Percentiles rank a stretch among this genome's conserved stretches.
Conservation (phyloP, 1,284 basidiomycete species). For the Filobasidium uniguttulatum region DNA sequence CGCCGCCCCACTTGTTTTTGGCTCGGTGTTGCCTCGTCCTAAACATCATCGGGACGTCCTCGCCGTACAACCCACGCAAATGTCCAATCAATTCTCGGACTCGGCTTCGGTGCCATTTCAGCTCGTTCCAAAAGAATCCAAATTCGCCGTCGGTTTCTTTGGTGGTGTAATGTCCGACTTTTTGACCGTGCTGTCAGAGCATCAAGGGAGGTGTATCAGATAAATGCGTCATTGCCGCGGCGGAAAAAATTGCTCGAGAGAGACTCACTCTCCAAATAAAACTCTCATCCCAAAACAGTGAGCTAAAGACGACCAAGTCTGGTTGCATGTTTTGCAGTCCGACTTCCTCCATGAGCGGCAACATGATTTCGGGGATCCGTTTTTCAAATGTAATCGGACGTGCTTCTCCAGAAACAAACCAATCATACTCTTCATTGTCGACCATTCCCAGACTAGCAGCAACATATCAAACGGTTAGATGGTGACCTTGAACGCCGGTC, state of each 20-base stretch:
- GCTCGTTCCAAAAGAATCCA: constrained; percentile 17
- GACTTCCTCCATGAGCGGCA: constrained; percentile 13
- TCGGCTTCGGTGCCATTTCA: constrained; percentile 18
- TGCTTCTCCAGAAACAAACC: constrained; percentile 11
- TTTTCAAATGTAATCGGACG: constrained; percentile 16
- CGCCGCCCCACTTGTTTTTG: constrained; percentile 3
- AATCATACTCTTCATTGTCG: constrained; percentile 15
- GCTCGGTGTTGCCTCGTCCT: constrained; percentile 17
- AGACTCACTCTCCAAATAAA: constrained; percentile 10
- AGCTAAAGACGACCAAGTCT: constrained; percentile 15
- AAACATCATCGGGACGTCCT: constrained; percentile 17
- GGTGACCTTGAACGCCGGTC: too few relatives aligned
- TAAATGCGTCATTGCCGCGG: neutral
- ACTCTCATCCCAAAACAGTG: constrained; percentile 20
- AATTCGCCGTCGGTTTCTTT: neutral
- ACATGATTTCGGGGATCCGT: constrained; percentile 14
- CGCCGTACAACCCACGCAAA: constrained; percentile 9
- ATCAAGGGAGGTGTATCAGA: neutral
- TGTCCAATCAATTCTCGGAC: constrained; percentile 13
- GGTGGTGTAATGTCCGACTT: constrained; percentile 3
- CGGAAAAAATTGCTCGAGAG: neutral
- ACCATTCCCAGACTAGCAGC: constrained; percentile 17
- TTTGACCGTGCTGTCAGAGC: neutral
- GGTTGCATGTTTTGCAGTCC: constrained; percentile 9
- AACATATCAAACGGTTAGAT: neutral